phyloP scores from a whole-genome alignment of 2,329 filamentous ascomycete genomes.

The Claviceps digitariae region DNA sequence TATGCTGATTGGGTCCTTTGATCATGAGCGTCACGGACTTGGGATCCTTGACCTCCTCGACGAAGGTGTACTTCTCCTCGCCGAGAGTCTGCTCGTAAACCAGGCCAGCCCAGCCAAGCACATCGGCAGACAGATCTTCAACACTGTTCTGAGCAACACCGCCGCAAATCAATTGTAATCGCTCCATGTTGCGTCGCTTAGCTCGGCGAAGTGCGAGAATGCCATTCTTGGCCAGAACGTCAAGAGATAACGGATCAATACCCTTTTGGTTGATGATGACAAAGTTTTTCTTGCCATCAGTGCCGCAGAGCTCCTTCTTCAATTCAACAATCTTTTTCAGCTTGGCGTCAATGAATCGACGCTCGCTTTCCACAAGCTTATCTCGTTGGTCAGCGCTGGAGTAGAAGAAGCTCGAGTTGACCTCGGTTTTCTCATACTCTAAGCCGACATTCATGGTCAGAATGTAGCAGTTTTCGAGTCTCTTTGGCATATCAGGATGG shows the following conservation, averaged over 20 bases:
- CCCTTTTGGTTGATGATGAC: constrained; percentile 99
- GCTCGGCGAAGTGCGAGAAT: constrained; percentile 88
- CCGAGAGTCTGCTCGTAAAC: constrained; percentile 97
- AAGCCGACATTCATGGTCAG: constrained; percentile 91
- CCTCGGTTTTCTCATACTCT: constrained; percentile 98
- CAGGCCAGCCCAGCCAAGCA: constrained; percentile 88
- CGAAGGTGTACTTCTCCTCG: constrained; percentile 98
- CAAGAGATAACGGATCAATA: constrained; percentile 89
- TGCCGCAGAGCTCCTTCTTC: constrained; percentile 94
- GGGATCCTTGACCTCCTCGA: constrained; percentile 96
- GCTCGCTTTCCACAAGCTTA: constrained; percentile 95
- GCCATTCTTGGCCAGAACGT: constrained; percentile 94
- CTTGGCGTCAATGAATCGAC: constrained; percentile 90
- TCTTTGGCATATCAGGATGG: constrained; percentile 97
- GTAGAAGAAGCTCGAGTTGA: constrained; percentile 99
- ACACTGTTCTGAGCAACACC: constrained; percentile 91
- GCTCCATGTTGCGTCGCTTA: constrained; percentile 98
- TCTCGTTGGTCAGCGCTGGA: constrained; percentile 92
- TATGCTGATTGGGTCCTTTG: constrained; percentile 95
- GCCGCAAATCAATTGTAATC: constrained; percentile 86
- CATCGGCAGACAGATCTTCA: constrained; percentile 75
- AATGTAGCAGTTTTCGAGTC: constrained; percentile 89
- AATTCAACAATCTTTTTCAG: constrained; percentile 93
- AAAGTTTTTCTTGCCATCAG: constrained; percentile 86
- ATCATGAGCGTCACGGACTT: constrained; percentile 97